Base-by-base conservation (phyloP, 345 rosid genomes). In the Sapria himalayana region DNA sequence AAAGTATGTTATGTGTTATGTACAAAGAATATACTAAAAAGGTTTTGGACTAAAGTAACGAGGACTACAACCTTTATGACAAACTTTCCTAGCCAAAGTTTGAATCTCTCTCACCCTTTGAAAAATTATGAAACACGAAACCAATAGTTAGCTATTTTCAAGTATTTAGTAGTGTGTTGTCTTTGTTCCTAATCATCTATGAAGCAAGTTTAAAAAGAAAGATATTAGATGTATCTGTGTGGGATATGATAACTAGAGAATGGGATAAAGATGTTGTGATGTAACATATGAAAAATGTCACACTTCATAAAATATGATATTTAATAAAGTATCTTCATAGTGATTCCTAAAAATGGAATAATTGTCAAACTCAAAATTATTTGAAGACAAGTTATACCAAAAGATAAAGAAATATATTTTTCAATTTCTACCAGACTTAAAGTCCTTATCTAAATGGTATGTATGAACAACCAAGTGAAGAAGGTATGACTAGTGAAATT, bases 141-240 rank as follows among this genome's bases (percentile, higher is more conserved):
- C 50, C 42, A 12, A 34, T 0, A 4, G 14, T 42, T 1, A 47
- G 46, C 6, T 27, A 52, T 15, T 19, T 47, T 39, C 3, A 16
- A 46, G 46, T 47, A 0, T 41, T 52, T 7, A 23, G 33, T 0
- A 29, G 23, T 49, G 46, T 31, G 1, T 49, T 19, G 37, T 48
- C n/a, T 25, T 48, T 38, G 33, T 36, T 1, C 34, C 25, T 22
- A 3, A 46, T 13, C 33, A 42, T 13, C 16, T 7, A 11, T 20
- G 8, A 5, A 48, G 35, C 31, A 59, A 38, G 27, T 5, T 52
- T 2, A 15, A 59, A 1, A 53, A 43, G 11, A 47, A 52, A 12
- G 50, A 7, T 9, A 4, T 37, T 22, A n/a, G 1, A 7, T 48
- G 36, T 31, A 41, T 46, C 8, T 58, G 51, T 36, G 17, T 36